Base-by-base conservation (phyloP, 2,329 filamentous ascomycete genomes). In the Ascochyta fabae region DNA sequence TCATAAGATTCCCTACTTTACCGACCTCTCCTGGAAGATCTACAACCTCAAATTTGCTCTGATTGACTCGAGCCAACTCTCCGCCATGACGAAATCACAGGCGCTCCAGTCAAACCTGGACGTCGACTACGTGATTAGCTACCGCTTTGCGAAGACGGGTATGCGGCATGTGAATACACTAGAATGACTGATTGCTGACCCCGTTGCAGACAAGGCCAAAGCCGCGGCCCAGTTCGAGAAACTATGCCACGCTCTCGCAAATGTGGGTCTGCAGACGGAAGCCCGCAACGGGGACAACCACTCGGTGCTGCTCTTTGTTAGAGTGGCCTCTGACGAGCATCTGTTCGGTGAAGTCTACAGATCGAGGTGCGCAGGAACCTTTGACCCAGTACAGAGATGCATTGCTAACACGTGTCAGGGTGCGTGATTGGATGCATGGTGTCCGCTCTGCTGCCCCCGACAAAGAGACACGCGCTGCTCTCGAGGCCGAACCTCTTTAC, bases 371-470 rank as follows among this genome's bases (percentile, higher is more conserved):
- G 68, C 6, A 33, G 6, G 15, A n/a, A 2, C 12, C 13, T 35
- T 22, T 12, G 9, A 10, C 13, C 15, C 13, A 23, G 0, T 22
- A 3, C 3, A 22, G 5, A 43, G 8, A 13, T 27, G 23, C n/a
- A 43, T 8, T 23, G 3, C 26, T 56, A n/a, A 51, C 24, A 13
- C 22, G 1, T 22, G 54, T 16, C 47, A 90, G 95, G 61, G 88
- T 97, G 16, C 90, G 92, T 72, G 95, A 98, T 77, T 99, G 93
- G 92, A 86, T 98, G 31, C 89, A 95, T 72, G 92, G 93, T 48
- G 89, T 97, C 50, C 88, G 92, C 60, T 84, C 90, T 45, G 84
- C 86, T 19, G 87, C 92, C 33, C 94, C 94, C 0, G 84, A 87
- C 52, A 88, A 87, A 69, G 87, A 96, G 63, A 86, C 91, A 16